Evolutionary conservation across 2,329 filamentous ascomycete genomes (phyloP).

Genomic region (Colletotrichum tropicale): DNA sequence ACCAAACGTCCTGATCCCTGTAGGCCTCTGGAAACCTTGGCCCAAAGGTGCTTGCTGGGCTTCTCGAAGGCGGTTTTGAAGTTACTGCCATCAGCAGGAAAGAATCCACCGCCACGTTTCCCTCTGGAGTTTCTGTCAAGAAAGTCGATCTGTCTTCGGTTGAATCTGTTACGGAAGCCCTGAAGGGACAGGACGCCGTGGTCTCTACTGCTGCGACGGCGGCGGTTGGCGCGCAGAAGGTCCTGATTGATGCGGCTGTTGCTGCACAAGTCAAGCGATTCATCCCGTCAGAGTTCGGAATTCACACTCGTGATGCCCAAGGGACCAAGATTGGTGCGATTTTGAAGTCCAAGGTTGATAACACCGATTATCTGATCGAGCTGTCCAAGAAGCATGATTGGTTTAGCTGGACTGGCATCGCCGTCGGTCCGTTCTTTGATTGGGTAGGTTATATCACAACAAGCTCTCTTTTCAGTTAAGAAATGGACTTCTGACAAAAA

Average conservation of each 20-base stretch:
- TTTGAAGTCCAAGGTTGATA: conserved; percentile 29
- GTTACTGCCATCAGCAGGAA: conserved; percentile 56
- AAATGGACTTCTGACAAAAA: not conserved
- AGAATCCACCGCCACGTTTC: conserved; percentile 39
- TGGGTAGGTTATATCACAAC: conserved; percentile 41
- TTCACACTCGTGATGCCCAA: conserved; percentile 31
- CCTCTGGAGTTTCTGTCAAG: conserved; percentile 44
- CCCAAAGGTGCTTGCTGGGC: conserved; percentile 29
- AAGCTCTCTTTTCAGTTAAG: not conserved
- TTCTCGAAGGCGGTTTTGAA: conserved; percentile 45
- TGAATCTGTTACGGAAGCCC: conserved; percentile 46
- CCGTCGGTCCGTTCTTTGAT: conserved; percentile 66
- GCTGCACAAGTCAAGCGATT: conserved; percentile 61
- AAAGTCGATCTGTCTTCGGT: conserved; percentile 49
- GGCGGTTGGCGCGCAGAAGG: conserved; percentile 48
- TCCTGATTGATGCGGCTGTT: conserved; percentile 59
- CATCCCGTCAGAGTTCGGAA: conserved; percentile 59
- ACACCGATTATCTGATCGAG: conserved; percentile 21
- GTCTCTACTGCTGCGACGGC: conserved; percentile 51
- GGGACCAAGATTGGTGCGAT: conserved; percentile 29
- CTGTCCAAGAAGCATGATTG: conserved; percentile 18
- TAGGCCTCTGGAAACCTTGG: conserved; percentile 39
- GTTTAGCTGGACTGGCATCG: conserved; percentile 65
- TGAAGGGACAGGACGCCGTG: conserved; percentile 61
- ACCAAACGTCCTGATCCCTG: not conserved